Evolutionary conservation across 805 yeast genomes (phyloP).

Genomic region (Candida loeiensis): DNA sequence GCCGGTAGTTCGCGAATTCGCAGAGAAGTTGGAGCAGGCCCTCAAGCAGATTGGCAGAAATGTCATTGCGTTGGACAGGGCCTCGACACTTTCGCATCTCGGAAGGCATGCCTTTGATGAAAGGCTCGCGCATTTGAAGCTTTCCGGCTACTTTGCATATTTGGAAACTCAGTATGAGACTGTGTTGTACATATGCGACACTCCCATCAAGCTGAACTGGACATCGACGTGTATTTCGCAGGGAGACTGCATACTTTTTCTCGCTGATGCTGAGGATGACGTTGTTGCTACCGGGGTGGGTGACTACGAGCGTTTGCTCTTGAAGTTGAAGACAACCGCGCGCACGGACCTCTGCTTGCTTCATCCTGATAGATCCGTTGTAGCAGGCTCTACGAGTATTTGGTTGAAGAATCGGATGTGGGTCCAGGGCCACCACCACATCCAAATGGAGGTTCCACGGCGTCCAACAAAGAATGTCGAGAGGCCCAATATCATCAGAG

Average conservation of each 20-base stretch:
- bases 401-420: constrained; percentile 87
- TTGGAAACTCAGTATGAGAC: constrained; percentile 85
- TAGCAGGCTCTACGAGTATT: constrained; percentile 76
- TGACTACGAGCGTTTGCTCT: constrained; percentile 75
- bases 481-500: constrained; percentile 22
- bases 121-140: constrained; percentile 70
- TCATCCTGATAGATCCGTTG: constrained; percentile 78
- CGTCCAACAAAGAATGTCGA: constrained; percentile 6
- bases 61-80: constrained; percentile 79
- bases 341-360: constrained; percentile 80
- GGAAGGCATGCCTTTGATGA: constrained; percentile 94
- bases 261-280: constrained; percentile 77
- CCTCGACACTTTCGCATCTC: constrained; percentile 70
- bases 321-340: constrained; percentile 77
- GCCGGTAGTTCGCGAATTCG: constrained; percentile 80
- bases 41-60: constrained; percentile 67
- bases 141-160: constrained; percentile 86
- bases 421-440: constrained; percentile 92
- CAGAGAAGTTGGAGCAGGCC: constrained; percentile 65
- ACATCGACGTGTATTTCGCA: constrained; percentile 88
- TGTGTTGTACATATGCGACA: constrained; percentile 86
- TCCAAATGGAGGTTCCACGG: constrained; percentile 55
- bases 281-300: constrained; percentile 63
- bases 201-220: constrained; percentile 82
- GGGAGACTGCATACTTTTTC: constrained; percentile 86